Evolutionary conservation across 495 filamentous ascomycete species (phyloP).

Genomic region (Penicillium diatomitis): DNA sequence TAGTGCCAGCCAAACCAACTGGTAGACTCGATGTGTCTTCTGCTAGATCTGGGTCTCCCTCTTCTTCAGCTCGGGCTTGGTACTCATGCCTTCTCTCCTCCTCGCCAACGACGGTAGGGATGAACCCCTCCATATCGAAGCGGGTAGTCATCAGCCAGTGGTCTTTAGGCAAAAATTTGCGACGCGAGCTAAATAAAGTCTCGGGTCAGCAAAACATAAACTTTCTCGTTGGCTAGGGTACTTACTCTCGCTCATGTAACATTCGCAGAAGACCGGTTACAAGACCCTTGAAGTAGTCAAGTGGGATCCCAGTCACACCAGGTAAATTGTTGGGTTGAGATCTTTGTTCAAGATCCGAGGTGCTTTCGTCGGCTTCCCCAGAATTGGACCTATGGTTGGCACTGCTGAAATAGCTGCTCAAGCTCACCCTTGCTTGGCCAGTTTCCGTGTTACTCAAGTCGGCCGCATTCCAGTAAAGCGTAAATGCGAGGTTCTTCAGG

Average conservation of each 20-base stretch:
- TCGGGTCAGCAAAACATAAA: slow-evolving; percentile 1
- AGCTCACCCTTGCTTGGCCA: slow-evolving; percentile 33
- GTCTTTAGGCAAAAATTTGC: slow-evolving; percentile 67
- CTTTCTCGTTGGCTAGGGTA: neutral
- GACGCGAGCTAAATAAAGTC: slow-evolving; percentile 49
- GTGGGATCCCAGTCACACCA: slow-evolving; percentile 59
- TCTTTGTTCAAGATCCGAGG: slow-evolving; percentile 28
- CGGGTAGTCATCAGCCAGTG: slow-evolving; percentile 94
- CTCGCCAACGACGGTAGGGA: slow-evolving; percentile 75
- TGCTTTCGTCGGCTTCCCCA: slow-evolving; percentile 14
- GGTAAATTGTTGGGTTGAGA: slow-evolving; percentile 39
- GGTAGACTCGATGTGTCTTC: slow-evolving; percentile 22
- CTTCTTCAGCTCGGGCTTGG: slow-evolving; percentile 47
- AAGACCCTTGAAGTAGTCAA: slow-evolving; percentile 69
- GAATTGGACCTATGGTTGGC: slow-evolving; percentile 5
- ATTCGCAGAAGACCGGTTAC: slow-evolving; percentile 77
- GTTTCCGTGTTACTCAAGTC: slow-evolving; percentile 51
- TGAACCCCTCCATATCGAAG: slow-evolving; percentile 89
- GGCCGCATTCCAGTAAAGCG: slow-evolving; percentile 74
- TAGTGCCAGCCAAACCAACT: slow-evolving; percentile 40
- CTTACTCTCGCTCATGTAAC: slow-evolving; percentile 84
- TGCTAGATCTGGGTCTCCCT: slow-evolving; percentile 27
- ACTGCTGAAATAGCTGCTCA: slow-evolving; percentile 49
- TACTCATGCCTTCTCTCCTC: slow-evolving; percentile 70
- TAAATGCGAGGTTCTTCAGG: slow-evolving; percentile 87